phyloP scores from a whole-genome alignment of 116 monocot species.

The Iris pallida region DNA sequence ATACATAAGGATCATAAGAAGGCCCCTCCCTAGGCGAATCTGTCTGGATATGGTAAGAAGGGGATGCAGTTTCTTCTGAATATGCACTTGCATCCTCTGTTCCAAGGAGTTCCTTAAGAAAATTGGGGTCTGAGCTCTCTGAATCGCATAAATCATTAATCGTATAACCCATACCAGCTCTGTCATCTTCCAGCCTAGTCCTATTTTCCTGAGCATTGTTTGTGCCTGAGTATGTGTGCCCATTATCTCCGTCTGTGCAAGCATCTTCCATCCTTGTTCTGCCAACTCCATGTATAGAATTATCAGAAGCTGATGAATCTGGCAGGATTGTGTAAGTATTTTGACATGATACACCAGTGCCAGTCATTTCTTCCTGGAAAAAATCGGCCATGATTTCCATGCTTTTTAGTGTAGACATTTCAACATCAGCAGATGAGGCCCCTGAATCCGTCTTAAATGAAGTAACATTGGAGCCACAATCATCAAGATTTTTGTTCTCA shows the following conservation, averaged over 20 bases:
- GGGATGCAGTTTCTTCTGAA: slow-evolving; percentile 5
- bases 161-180: neutral
- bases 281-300: slow-evolving; percentile 13
- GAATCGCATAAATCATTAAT: slow-evolving; percentile 10
- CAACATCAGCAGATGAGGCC: neutral
- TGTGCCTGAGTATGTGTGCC: neutral
- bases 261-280: slow-evolving; percentile 6
- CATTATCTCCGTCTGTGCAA: slow-evolving; percentile 1
- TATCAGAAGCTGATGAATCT: neutral
- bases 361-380: neutral
- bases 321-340: neutral
- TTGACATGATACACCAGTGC: neutral
- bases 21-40: slow-evolving; percentile 5
- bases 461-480: neutral
- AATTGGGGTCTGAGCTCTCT: slow-evolving; percentile 54
- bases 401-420: neutral
- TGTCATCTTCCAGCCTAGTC: no score
- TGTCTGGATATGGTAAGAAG: slow-evolving; percentile 5
- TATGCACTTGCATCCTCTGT: slow-evolving; percentile 17
- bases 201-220: no score
- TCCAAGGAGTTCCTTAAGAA: slow-evolving; percentile 75
- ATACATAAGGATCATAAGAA: slow-evolving; percentile 53
- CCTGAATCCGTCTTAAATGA: neutral
- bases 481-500: neutral
- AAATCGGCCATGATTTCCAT: neutral